Percentiles rank a stretch among this genome's conserved stretches.
These are phyloP conservation scores for Aegilops speltoides DNA, from an alignment of 176 grass and related monocot genomes.

Conservation along the genomic window DNA sequence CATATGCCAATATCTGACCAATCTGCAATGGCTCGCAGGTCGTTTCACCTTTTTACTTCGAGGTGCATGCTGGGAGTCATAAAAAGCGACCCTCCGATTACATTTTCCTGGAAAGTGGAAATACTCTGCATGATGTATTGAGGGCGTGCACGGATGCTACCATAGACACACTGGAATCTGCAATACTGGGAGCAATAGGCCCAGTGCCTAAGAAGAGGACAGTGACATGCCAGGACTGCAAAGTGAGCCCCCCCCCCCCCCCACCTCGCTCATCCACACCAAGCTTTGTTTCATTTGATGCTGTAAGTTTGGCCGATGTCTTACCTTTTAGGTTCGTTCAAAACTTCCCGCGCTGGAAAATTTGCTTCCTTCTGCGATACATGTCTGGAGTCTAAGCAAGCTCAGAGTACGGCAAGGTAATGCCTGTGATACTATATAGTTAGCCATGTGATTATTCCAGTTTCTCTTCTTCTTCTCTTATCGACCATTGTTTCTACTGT, in stretches of 20 bases:
- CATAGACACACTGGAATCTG: slow-evolving; percentile 50
- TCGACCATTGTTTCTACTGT: not conserved
- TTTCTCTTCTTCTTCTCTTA: not conserved
- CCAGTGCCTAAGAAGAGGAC: slow-evolving; percentile 44
- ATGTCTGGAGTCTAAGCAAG: slow-evolving; percentile 48
- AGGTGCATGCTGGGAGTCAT: slow-evolving; percentile 76
- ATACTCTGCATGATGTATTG: slow-evolving; percentile 60
- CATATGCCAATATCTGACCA: not conserved
- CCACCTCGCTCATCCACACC: not conserved
- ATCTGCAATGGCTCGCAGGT: slow-evolving; percentile 37
- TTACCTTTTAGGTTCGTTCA: slow-evolving; percentile 43
- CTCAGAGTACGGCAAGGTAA: slow-evolving; percentile 30
- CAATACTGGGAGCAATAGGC: slow-evolving; percentile 52
- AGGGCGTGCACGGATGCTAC: slow-evolving; percentile 41
- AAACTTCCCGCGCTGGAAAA: slow-evolving; percentile 40
- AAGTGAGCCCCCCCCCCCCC: slow-evolving; percentile 19
- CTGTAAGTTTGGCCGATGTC: not conserved
- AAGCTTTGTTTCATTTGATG: not conserved
- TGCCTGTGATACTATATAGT: slow-evolving; percentile 13
- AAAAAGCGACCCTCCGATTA: slow-evolving; percentile 76
- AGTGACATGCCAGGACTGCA: slow-evolving; percentile 48
- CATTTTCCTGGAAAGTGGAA: slow-evolving; percentile 71
- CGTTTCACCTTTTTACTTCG: slow-evolving; percentile 65
- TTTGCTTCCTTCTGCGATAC: slow-evolving; percentile 60
- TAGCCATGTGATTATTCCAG: not conserved